phyloP scores from a whole-genome alignment of 1,284 basidiomycete genomes.

The Takashimella tepidaria region DNA sequence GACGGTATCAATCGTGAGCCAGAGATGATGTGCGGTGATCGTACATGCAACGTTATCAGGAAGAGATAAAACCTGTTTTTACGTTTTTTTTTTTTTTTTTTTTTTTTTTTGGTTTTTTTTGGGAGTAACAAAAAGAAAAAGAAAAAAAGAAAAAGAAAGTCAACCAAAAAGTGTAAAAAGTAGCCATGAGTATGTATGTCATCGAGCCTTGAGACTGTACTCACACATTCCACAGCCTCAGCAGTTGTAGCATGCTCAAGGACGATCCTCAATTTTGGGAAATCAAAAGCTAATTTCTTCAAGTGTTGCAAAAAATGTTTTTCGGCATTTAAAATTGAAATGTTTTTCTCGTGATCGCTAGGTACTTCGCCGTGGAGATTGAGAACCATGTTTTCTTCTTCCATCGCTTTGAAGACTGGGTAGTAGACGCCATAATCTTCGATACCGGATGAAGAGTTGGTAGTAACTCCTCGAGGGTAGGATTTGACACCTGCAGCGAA shows the following conservation, averaged over 20 bases:
- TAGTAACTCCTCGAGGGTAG: conserved; percentile 96
- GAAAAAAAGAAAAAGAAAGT: background rate
- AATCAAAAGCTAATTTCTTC: conserved; percentile 70
- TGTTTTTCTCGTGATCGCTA: conserved; percentile 78
- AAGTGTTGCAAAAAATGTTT: conserved; percentile 85
- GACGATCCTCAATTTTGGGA: conserved; percentile 92
- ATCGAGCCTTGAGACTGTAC: too few species aligned
- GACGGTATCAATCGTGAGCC: conserved; percentile 93
- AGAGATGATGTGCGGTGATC: conserved; percentile 95
- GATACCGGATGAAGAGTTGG: conserved; percentile 93
- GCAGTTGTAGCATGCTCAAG: conserved; percentile 98
- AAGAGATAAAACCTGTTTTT: conserved; percentile 66
- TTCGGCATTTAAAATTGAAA: conserved; percentile 92
- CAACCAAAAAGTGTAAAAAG: background rate
- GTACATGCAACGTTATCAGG: conserved; percentile 89
- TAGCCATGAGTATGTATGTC: background rate
- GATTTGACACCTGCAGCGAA: conserved; percentile 96
- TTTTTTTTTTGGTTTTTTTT: too few species aligned
- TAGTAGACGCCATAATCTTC: conserved; percentile 95
- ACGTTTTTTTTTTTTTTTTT: too few species aligned
- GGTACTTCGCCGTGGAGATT: conserved; percentile 98
- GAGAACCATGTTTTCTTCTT: conserved; percentile 86
- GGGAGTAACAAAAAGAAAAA: background rate
- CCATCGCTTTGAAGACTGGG: conserved; percentile 90
- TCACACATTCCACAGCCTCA: conserved; percentile 79